These are phyloP conservation scores for Gastrolobium bilobum DNA, from an alignment of 306 rosid species.

Conservation along the genomic window DNA sequence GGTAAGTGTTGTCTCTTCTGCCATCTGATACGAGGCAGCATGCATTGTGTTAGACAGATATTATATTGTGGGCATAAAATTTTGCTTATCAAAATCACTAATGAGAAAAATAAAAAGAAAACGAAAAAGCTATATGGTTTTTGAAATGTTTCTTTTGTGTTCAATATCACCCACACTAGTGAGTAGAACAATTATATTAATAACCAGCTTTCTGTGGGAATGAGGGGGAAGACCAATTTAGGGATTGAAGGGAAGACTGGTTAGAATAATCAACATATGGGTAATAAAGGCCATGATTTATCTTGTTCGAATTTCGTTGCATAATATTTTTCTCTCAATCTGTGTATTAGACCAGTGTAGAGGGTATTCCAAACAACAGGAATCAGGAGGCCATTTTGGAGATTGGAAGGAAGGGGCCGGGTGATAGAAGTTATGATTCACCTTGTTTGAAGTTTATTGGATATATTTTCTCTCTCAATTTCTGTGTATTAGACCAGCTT, in stretches of 20 bases:
- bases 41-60: slow-evolving; percentile 34
- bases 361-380: slow-evolving; percentile 2
- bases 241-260: not conserved
- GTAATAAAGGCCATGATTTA: slow-evolving; percentile 1
- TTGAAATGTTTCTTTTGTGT: slow-evolving; percentile 5
- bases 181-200: not conserved
- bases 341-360: not conserved
- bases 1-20: slow-evolving; percentile 56
- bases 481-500: slow-evolving; percentile 20
- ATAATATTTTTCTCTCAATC: not conserved
- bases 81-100: not conserved
- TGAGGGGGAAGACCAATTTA: slow-evolving; percentile 2
- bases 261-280: slow-evolving; percentile 18
- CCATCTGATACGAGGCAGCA: slow-evolving; percentile 12
- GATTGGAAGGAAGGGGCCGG: not conserved
- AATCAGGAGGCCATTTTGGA: not conserved
- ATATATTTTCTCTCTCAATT: slow-evolving; percentile 5
- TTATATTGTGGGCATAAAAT: not conserved
- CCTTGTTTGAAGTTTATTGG: not conserved
- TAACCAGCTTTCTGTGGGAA: slow-evolving; percentile 3
- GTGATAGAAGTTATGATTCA: not conserved
- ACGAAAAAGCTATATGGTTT: not conserved
- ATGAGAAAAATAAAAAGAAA: not conserved
- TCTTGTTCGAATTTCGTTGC: slow-evolving; percentile 17
- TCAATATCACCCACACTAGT: slow-evolving; percentile 22